phyloP scores from a whole-genome alignment of 306 rosid genomes.

The Pterocarpus macrocarpus region DNA sequence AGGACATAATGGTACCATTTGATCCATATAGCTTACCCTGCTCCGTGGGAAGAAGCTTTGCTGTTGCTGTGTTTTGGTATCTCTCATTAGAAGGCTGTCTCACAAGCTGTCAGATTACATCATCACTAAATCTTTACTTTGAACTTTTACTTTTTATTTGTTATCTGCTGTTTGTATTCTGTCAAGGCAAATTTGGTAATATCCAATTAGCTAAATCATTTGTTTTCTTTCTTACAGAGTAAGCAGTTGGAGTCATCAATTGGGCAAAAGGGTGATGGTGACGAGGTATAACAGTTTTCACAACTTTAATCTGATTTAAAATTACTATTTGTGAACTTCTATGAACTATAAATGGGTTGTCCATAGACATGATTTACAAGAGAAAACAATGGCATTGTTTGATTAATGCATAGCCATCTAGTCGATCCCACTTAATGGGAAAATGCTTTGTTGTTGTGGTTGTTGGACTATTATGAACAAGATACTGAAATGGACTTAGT shows the following conservation, averaged over 20 bases:
- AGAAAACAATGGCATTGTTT: neutral
- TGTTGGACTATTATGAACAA: neutral
- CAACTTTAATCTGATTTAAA: conserved; percentile 28
- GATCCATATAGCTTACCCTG: neutral
- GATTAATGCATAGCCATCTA: neutral
- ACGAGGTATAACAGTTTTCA: conserved; percentile 62
- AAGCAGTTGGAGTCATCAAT: conserved; percentile 64
- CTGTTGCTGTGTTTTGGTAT: neutral
- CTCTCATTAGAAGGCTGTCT: conserved; percentile 14
- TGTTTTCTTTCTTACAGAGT: conserved; percentile 59
- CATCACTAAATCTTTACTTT: neutral
- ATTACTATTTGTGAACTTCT: neutral
- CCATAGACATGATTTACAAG: neutral
- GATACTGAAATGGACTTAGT: conserved; percentile 4
- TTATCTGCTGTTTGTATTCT: conserved; percentile 31
- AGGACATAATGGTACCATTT: neutral
- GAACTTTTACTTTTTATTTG: neutral
- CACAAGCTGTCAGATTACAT: conserved; percentile 15
- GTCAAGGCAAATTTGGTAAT: conserved; percentile 22
- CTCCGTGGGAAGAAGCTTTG: neutral
- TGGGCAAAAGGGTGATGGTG: conserved; percentile 59
- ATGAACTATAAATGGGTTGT: conserved; percentile 1
- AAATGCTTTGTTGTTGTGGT: too few relatives aligned
- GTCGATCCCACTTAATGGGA: too few relatives aligned
- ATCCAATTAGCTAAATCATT: conserved; percentile 17